Evolutionary conservation across 2,329 filamentous ascomycete genomes (phyloP), one percentile per base, ranked within the genome.

Genomic region (Alternaria gaisen): DNA sequence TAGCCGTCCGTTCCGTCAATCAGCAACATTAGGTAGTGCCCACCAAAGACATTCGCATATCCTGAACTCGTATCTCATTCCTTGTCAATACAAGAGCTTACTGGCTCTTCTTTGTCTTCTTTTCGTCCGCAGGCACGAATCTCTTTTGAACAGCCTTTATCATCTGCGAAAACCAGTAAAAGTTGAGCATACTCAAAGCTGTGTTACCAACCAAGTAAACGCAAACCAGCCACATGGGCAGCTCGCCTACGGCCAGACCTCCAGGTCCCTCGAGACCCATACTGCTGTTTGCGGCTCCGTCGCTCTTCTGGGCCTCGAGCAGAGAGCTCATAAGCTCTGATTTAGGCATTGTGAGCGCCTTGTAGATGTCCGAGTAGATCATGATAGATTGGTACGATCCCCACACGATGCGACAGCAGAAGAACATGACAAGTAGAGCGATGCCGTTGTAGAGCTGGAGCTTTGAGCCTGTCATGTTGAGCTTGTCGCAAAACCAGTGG

Each of bases 401-500:
- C 84, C 91, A 95, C 51, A 93, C 82, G 11, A 95, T 84, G 53
- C 92, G 90, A 74, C 89, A 91, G 59, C 82, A 85, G 78, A 94
- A 93, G 80, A 94, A 94, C 26, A 86, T 91, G 61, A 83, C 79
- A 47, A 94, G 86, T 3, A 95, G 86, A 53, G 87, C 77, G 60
- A 93, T 83, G 65, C 92, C 92, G 70, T 95, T 94, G 79, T 91
- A 90, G 16, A 94, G 84, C 80, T 95, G 92, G 20, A 87, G 80
- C 59, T 83, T 84, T 18, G 90, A 89, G 26, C 92, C 92, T 1
- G 92, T 95, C 83, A 92, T 87, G 69, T 87, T 85, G 44, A 94
- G 81, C 82, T 95, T 95, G 81, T 95, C 92, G 80, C 91, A 91
- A 82, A 95, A 94, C 92, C 92, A 95, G 82, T 95, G 92, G 72